A percentile compares a stretch with the other conserved stretches of the same genome.
phyloP scores from a whole-genome alignment of 2,329 filamentous ascomycete species.

The Alternaria triticimaculans region DNA sequence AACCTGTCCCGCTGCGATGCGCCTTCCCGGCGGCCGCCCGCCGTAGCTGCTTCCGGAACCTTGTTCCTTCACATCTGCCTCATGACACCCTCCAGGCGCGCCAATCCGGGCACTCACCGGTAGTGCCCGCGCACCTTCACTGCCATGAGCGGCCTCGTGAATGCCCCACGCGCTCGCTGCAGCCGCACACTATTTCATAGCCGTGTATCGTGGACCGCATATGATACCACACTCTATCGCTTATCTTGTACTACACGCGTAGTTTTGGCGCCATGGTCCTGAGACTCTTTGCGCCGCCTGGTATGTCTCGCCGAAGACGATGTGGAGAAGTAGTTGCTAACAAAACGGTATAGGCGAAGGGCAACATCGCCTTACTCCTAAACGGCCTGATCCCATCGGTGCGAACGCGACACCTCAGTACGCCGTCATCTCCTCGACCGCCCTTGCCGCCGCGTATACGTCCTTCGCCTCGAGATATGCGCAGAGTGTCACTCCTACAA shows the following conservation, averaged over 20 bases:
- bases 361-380: constrained; percentile 32
- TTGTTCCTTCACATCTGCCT: constrained; percentile 15
- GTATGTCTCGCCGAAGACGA: constrained; percentile 16
- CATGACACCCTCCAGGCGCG: constrained; percentile 13
- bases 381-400: constrained; percentile 34
- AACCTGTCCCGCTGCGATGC: constrained; percentile 4
- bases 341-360: constrained; percentile 30
- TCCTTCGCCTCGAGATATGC: constrained; percentile 25
- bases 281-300: constrained; percentile 36
- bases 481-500: constrained; percentile 17
- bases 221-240: constrained; percentile 10
- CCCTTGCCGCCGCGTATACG: constrained; percentile 33
- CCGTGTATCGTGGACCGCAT: not conserved
- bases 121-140: constrained; percentile 10
- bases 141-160: constrained; percentile 16
- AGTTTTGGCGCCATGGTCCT: constrained; percentile 28
- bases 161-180: constrained; percentile 10
- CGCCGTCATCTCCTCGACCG: constrained; percentile 33
- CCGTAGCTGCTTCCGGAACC: constrained; percentile 10
- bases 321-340: not conserved
- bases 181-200: constrained; percentile 5
- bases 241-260: not conserved
- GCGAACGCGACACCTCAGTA: constrained; percentile 40
- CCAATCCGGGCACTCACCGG: constrained; percentile 8
- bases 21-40: constrained; percentile 10